A percentile compares a stretch with the other conserved stretches of the same genome.
phyloP scores from a whole-genome alignment of 768 basidiomycete genomes.

The Austroboletus festivus region DNA sequence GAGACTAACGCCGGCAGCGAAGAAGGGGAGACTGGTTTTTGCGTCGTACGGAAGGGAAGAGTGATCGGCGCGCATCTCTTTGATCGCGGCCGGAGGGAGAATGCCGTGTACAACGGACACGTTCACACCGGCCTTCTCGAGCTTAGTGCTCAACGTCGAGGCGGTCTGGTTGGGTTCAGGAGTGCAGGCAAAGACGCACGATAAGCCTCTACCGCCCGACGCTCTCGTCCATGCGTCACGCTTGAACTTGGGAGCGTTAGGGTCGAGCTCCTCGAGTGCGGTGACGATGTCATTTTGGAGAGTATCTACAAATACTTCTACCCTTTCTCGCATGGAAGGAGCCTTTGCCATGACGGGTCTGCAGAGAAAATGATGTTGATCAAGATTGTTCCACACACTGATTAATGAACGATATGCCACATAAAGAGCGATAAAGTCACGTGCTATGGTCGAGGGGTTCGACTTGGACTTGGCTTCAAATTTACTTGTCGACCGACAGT shows the following conservation, averaged over 20 bases:
- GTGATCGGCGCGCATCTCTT: slow-evolving; percentile 95
- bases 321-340: slow-evolving; percentile 64
- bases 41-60: slow-evolving; percentile 62
- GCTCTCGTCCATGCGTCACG: slow-evolving; percentile 77
- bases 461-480: neutral
- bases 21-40: slow-evolving; percentile 77
- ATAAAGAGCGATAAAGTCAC: slow-evolving; percentile 22
- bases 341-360: slow-evolving; percentile 9
- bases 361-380: too few species aligned
- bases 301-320: slow-evolving; percentile 69
- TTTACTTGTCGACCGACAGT: neutral
- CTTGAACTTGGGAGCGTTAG: slow-evolving; percentile 65
- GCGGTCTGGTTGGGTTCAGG: slow-evolving; percentile 29
- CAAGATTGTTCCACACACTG: too few species aligned
- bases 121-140: slow-evolving; percentile 97
- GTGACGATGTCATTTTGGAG: slow-evolving; percentile 81
- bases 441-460: too few species aligned
- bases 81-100: slow-evolving; percentile 85
- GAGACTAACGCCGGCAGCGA: slow-evolving; percentile 87
- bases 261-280: slow-evolving; percentile 77
- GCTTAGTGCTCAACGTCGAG: slow-evolving; percentile 44
- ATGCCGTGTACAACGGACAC: slow-evolving; percentile 87
- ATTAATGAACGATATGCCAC: too few species aligned
- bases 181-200: slow-evolving; percentile 72
- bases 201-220: slow-evolving; percentile 68